Base-by-base conservation (phyloP, 495 filamentous ascomycete genomes). In the Podospora appendiculata region DNA sequence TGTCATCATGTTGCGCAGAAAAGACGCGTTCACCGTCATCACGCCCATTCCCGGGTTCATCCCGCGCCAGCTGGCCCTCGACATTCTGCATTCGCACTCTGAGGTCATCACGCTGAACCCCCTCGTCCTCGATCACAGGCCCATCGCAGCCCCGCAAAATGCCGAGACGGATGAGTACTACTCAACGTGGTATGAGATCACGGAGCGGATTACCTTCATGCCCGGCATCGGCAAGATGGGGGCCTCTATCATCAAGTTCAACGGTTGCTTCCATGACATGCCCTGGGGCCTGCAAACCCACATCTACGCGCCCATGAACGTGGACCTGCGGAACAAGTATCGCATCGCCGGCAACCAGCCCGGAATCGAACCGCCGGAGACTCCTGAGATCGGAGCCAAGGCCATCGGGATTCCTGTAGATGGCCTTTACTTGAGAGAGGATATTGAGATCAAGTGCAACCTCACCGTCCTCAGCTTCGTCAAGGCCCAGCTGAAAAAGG, bases 61-160 rank as follows among this genome's bases (percentile, higher is more conserved):
- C 47, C 71, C 73, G 14, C 73, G 73, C 53, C 73, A 72, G 58
- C 60, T 71, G 40, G 64, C 73, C 45, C 59, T 76, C 54, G 73
- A 73, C 41, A 68, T 76, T 41, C 66, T 76, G 10, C 60, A 74
- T 53, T 66, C 80, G 51, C 87, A 89, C 61, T 69, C 74, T 50
- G 82, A 82, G 55, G 86, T 90, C 65, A 89, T 90, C 62, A 83
- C 82, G 0, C 72, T 89, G 19, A 90, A 89, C 60, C 87, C 87
- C 0, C 79, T 89, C 18, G 87, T 90, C 13, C 73, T 88, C 51
- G 72, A 77, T 4, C 78, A 86, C 66, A 75, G 79, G 48, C 71
- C 78, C 8, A 81, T 81, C 59, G 76, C 75, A 25, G 79, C 87
- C 0, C 86, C 85, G 8, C 75, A 71, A 32, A 71, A 82, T 70